A percentile compares a stretch with the other conserved stretches of the same genome.
phyloP scores from a whole-genome alignment of 1,284 basidiomycete genomes.

The Cryptococcus neoformans region DNA sequence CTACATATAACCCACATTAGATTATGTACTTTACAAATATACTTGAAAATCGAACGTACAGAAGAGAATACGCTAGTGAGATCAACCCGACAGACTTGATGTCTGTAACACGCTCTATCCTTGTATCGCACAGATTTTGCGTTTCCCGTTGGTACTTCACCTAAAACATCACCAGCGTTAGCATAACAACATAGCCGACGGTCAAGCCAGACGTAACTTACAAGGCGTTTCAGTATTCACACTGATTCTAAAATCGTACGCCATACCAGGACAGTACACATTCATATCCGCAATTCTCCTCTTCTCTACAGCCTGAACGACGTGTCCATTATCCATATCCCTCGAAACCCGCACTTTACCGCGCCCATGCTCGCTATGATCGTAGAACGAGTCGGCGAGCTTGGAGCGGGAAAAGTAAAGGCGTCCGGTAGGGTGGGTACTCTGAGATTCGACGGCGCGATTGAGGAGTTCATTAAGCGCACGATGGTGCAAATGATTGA shows the following conservation, averaged over 20 bases:
- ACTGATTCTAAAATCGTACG: slow-evolving; percentile 88
- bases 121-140: slow-evolving; percentile 67
- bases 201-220: slow-evolving; percentile 26
- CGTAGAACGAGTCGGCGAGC: slow-evolving; percentile 80
- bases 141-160: slow-evolving; percentile 41
- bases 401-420: slow-evolving; percentile 74
- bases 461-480: slow-evolving; percentile 85
- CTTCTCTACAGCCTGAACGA: slow-evolving; percentile 69
- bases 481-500: slow-evolving; percentile 51
- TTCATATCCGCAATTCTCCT: slow-evolving; percentile 82
- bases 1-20: background rate
- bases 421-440: slow-evolving; percentile 41
- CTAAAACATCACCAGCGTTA: background rate
- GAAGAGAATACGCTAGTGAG: slow-evolving; percentile 78
- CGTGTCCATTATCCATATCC: slow-evolving; percentile 67
- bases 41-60: slow-evolving; percentile 19
- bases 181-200: slow-evolving; percentile 14
- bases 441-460: slow-evolving; percentile 52
- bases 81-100: slow-evolving; percentile 90
- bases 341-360: slow-evolving; percentile 78
- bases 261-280: slow-evolving; percentile 74
- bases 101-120: slow-evolving; percentile 87
- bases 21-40: background rate
- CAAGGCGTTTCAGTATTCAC: slow-evolving; percentile 72
- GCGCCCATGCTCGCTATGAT: slow-evolving; percentile 1